Evolutionary conservation across 345 rosid genomes (phyloP), one percentile per base, ranked within the genome.

Genomic region (Populus pruinosa): DNA sequence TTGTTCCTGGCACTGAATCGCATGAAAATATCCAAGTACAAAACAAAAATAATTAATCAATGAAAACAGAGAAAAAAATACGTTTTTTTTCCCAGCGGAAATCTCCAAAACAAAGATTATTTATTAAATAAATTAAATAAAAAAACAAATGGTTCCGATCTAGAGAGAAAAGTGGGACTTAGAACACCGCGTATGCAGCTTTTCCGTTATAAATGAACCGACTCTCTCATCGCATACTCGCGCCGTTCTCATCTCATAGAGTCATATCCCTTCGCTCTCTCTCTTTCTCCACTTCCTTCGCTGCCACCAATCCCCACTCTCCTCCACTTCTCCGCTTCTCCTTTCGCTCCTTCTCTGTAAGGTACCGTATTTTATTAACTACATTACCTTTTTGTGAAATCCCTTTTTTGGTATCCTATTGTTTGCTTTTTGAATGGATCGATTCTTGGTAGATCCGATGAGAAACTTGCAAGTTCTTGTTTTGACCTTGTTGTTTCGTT

Each of bases 121-220:
- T 38, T 38, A 38, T 38, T 38, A 38, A 38, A 38, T 38, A 38
- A 38, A 38, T 38, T 5, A 38, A 38, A 38, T 1, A 38, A 38
- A 38, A 33, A 33, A 4, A 33, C 36, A 33, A 33, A 38, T 8
- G 67, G 23, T 38, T 59, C 6, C 36, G 50, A 59, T 56, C 43
- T 36, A 29, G 14, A n/a, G 21, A 14, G 31, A 5, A 5, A 9
- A 64, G 70, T 18, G 27, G 25, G 36, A 20, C 29, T 5, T 0
- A 33, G 18, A 1, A 21, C 2, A 6, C 36, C 5, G 21, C 3
- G 4, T 0, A 23, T 23, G 20, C 0, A 25, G 39, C 5, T 31
- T n/a, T 55, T 62, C 18, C 3, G 6, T 44, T 62, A 73, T 81
- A 81, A 50, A 81, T 81, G 84, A 77, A 43, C 72, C 76, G 39